Evolutionary conservation across 805 yeast genomes (phyloP), one percentile per base, ranked within the genome.

Genomic region (Zygoascus tannicola): DNA sequence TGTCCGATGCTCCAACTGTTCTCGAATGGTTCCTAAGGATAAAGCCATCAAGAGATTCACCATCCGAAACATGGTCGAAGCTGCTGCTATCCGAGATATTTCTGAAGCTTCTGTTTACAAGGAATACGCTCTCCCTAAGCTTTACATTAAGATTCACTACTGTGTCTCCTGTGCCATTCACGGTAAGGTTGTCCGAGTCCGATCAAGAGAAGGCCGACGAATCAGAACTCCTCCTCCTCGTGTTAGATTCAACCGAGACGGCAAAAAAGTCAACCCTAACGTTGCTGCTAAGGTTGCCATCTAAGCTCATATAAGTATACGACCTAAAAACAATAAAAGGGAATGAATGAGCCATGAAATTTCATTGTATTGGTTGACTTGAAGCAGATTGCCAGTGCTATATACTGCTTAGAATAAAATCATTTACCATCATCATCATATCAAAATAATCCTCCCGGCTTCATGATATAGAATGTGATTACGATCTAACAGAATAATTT

Each of bases 31-130:
- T 66, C 97, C 98, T 71, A 92, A 92, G 85, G 99, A 92, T 74
- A 92, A 92, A 84, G 97, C 98, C 74, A 92, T 92, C 85, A 92
- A 92, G 92, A 86, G 99, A 79, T 94, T 92, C 81, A 87, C 96
- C 74, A 82, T 92, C 85, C 85, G 97, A 80, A 92, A 92, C 95
- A 92, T 92, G 90, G 99, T 92, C 65, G 99, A 92, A 81, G 92
- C 96, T 63, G 98, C 98, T 71, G 71, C 98, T 67, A 94, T 92
- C 69, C 88, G 99, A 82, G 99, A 92, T 76, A 80, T 92, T 74
- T 85, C 95, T 64, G 99, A 92, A 77, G 98, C 98, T 65, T 88
- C 97, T 51, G 97, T 92, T 66, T 92, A 92, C 84, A 78, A 85
- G 66, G 98, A 92, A 80, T 92, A 92, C 80, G 97, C 95, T 68